Conservation (phyloP, 768 basidiomycete genomes). For the Phaffia australis region DNA sequence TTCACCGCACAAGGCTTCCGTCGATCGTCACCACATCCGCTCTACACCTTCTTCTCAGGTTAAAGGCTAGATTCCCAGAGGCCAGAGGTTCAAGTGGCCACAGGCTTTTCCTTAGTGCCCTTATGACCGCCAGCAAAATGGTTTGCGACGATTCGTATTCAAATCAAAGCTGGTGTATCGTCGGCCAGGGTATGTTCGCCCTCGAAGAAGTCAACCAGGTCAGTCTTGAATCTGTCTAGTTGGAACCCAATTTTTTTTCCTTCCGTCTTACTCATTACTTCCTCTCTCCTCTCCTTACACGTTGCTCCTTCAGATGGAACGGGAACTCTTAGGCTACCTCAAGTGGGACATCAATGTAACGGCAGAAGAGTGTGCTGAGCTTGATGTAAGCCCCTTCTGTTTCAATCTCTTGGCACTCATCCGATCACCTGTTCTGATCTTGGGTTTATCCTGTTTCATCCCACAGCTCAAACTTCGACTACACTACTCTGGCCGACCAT, state of each 20-base stretch:
- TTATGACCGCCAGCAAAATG: conserved; percentile 40
- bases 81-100: conserved; percentile 84
- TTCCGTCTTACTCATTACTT: too few species aligned
- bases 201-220: conserved; percentile 79
- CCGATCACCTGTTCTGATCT: too few species aligned
- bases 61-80: conserved; percentile 85
- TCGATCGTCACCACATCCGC: conserved; percentile 56
- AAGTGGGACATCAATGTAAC: conserved; percentile 56
- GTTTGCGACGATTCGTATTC: conserved; percentile 90
- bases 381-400: conserved; percentile 30
- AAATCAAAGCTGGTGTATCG: conserved; percentile 84
- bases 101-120: conserved; percentile 42
- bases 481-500: too few species aligned
- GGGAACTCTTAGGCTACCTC: conserved; percentile 84
- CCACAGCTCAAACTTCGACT: too few species aligned
- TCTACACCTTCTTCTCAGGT: conserved; percentile 62
- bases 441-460: too few species aligned
- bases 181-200: conserved; percentile 74
- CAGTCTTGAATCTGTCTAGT: too few species aligned
- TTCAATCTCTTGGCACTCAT: too few species aligned
- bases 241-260: background rate
- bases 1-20: conserved; percentile 55
- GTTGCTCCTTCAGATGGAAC: conserved; percentile 50
- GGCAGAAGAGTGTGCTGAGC: conserved; percentile 37
- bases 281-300: too few species aligned